Base-by-base conservation (phyloP, 2,329 filamentous ascomycete species). In the Sordariomycetes sp. region DNA sequence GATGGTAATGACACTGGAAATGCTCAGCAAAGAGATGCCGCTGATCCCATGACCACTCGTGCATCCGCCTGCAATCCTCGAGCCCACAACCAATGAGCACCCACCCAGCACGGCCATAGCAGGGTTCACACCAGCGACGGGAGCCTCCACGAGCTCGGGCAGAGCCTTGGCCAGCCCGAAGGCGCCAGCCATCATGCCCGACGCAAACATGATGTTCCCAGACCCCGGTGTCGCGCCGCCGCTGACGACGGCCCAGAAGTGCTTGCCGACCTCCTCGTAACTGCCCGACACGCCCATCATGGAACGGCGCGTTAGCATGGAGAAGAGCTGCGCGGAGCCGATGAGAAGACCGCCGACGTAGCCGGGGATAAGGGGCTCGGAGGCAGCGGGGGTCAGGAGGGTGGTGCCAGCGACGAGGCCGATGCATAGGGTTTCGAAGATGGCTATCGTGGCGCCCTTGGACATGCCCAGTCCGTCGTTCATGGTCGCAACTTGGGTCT, bases 1-100 rank as follows among this genome's bases (percentile, higher is more conserved):
- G 17, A 81, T 73, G 0, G 74, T 78, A 10, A 82, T 51, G 36
- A 81, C 62, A 46, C 79, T 82, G 8, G 76, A 71, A 4, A 70
- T 55, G 0, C 71, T 76, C 33, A 82, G 57, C 39, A 77, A 58
- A n/a, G 72, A 70, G 47, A 82, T 66, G 0, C 79, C 79, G 38
- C 72, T 80, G 41, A 84, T 75, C 0, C 79, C 79, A 49, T 84
- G 79, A 0, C 79, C 79, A 5, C 74, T 79, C 0, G 79, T 80
- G 42, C 79, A 84, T 0, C 79, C 79, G 2, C 76, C 77, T 0
- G 72, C 78, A 35, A 82, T 47, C 32, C 77, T 66, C 2, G 75
- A 64, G 1, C 79, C 79, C 8, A 82, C 48, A 0, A 68, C 64
- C 57, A 82, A 71, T 11, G 69, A 38, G 4, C 69, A 57, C 0